Evolutionary conservation across 2,329 filamentous ascomycete genomes (phyloP).

Genomic region (Lithohypha guttulata): DNA sequence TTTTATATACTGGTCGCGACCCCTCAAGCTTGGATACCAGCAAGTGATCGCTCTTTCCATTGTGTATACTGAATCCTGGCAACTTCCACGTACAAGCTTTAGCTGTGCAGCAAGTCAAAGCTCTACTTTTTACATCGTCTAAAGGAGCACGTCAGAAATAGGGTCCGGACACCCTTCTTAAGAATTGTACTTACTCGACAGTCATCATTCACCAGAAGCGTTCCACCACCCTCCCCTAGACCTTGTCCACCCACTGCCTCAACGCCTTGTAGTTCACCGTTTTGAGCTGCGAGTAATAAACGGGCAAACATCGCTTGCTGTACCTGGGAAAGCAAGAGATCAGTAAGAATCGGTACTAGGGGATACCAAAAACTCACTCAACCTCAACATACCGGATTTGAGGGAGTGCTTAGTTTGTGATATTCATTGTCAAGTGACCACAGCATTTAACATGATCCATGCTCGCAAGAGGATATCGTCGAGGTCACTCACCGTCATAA

Average conservation of each 20-base stretch:
- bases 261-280: conserved; percentile 26
- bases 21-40: too few species aligned
- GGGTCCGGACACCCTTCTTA: background rate
- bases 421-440: conserved; percentile 14
- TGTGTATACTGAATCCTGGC: too few species aligned
- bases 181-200: conserved; percentile 29
- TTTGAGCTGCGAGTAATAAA: conserved; percentile 33
- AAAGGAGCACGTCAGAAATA: background rate
- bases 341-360: conserved; percentile 5
- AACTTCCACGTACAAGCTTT: too few species aligned
- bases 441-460: conserved; percentile 18
- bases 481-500: conserved; percentile 41
- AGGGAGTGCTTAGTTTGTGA: too few species aligned
- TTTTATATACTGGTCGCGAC: too few species aligned
- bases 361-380: background rate
- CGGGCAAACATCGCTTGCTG: conserved; percentile 39
- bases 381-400: conserved; percentile 17
- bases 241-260: conserved; percentile 19
- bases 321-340: conserved; percentile 10
- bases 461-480: conserved; percentile 20
- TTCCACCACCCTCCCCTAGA: conserved; percentile 24
- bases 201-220: conserved; percentile 35
- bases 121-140: too few species aligned
- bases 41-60: too few species aligned
- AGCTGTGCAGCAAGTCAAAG: too few species aligned